Evolutionary conservation across 108 stramenopile genomes (phyloP).

Genomic region (Nannochloropsis salina): DNA sequence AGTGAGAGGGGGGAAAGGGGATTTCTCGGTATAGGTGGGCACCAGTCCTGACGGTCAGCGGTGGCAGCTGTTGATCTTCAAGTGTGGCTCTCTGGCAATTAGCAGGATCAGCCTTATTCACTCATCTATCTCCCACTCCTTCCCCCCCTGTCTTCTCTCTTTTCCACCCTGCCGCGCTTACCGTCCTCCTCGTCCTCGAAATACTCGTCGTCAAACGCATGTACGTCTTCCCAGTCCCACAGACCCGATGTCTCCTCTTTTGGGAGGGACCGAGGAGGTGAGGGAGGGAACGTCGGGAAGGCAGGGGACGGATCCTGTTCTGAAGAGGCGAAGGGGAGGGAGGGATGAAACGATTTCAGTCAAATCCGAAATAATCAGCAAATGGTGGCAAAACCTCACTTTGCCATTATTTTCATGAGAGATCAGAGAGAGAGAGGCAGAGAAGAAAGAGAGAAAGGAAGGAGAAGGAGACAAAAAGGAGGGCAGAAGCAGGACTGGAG

Average conservation of each 20-base stretch:
- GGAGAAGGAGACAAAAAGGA: neutral
- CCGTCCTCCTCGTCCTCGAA: constrained; percentile 3
- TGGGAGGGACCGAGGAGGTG: neutral
- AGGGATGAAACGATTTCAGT: neutral
- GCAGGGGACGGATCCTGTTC: neutral
- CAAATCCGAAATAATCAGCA: too few species aligned
- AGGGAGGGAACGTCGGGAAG: neutral
- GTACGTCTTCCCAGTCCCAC: neutral
- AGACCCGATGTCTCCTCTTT: neutral
- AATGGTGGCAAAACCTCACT: too few species aligned
- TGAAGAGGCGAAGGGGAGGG: neutral
- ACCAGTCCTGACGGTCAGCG: too few species aligned
- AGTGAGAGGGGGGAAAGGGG: neutral
- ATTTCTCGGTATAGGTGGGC: too few species aligned
- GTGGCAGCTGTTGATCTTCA: too few species aligned
- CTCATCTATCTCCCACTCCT: neutral
- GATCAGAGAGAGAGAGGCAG: neutral
- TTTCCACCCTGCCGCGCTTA: neutral
- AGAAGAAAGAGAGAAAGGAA: neutral
- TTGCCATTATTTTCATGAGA: too few species aligned
- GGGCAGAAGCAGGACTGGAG: neutral
- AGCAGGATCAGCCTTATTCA: too few species aligned
- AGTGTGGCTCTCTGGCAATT: too few species aligned
- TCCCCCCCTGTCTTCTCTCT: neutral
- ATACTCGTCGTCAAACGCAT: neutral